phyloP scores from a whole-genome alignment of 2,329 filamentous ascomycete genomes.

The Oidium heveae region DNA sequence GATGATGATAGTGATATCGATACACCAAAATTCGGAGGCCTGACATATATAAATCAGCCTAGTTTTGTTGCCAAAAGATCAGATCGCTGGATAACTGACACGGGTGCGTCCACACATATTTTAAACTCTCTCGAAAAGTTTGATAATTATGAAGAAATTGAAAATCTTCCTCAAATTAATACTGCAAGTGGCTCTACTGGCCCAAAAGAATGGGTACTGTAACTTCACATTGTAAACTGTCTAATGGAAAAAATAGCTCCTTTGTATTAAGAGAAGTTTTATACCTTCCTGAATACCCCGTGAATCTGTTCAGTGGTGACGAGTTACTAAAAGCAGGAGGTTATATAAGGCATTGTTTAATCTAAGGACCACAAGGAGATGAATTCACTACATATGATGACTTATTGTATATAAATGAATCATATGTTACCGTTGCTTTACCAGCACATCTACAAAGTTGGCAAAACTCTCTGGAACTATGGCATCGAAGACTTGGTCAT shows the following conservation, averaged over 20 bases:
- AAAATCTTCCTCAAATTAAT: not conserved
- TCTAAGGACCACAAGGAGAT: too few species aligned
- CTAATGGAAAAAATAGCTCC: not conserved
- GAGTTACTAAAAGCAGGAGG: not conserved
- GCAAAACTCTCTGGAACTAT: too few species aligned
- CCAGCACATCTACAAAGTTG: too few species aligned
- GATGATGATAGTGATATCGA: not conserved
- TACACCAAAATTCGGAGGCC: not conserved
- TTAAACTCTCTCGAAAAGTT: not conserved
- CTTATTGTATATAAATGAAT: too few species aligned
- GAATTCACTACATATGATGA: too few species aligned
- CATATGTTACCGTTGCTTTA: too few species aligned
- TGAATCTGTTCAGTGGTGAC: not conserved
- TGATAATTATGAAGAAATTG: not conserved
- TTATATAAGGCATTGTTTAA: too few species aligned
- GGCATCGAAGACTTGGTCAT: too few species aligned
- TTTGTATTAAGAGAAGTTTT: not conserved
- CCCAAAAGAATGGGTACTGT: not conserved
- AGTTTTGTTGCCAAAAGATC: not conserved
- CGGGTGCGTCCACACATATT: not conserved
- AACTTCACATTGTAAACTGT: not conserved
- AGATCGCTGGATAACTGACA: not conserved
- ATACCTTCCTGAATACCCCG: not conserved
- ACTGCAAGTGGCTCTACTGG: not conserved
- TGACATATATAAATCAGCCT: not conserved